Base-by-base conservation (phyloP, 805 yeast species). In the Barnettozyma pratensis region DNA sequence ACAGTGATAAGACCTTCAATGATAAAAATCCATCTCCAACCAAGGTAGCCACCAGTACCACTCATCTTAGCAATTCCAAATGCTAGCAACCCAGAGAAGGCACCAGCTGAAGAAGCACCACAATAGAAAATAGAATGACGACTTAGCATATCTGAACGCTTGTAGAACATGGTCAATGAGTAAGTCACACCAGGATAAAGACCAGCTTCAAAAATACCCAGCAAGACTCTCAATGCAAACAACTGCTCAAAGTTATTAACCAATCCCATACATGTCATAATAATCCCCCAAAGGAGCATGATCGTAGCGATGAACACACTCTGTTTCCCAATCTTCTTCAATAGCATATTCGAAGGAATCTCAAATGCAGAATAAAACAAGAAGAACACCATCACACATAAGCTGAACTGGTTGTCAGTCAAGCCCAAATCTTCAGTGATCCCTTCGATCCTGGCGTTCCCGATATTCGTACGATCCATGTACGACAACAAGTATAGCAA, bases 401-500 rank as follows among this genome's bases (percentile, higher is more conserved):
- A 65, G 14, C 69, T 65, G 52, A 64, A 74, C 50, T 75, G 72
- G 26, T 53, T 56, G 3, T 64, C 65, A 1, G 61, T 52, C 27
- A 75, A 50, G 10, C 62, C 55, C 11, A 75, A 49, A 39, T 67
- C 72, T 34, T 63, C 64, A 0, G 64, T 60, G 39, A 78, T 51
- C 10, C 83, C 82, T 10, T 77, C 81, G 9, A 74, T 66, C 37
- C 68, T 69, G 6, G 83, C 83, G 58, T 79, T 79, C 49, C 82
- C 81, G 49, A 79, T 75, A 55, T 78, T 78, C 4, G 80, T 72
- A 53, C 78, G 69, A 60, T 79, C 83, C 53, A 79, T 64, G 41
- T 68, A 68, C 7, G 76, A 69, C 29, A 75, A 59, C 46, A 75
- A 68, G 56, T 74, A 75, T 42, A 73, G 55, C 34, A 67, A 39